Evolutionary conservation across 306 rosid species (phyloP).

Genomic region (Mimosa pudica): DNA sequence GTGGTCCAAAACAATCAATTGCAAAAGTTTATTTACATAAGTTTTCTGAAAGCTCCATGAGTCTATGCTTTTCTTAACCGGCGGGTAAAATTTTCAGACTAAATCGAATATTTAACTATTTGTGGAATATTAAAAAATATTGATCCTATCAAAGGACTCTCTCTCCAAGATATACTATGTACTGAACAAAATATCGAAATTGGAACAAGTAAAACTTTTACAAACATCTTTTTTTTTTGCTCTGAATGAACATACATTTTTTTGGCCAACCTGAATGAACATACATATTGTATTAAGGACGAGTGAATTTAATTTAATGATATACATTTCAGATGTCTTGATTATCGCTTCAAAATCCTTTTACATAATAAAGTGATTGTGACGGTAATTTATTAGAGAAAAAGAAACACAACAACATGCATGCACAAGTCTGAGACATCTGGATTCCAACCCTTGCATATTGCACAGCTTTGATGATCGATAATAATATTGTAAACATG

Average conservation of each 20-base stretch:
- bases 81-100: background rate
- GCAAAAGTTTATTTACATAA: conserved; percentile 2
- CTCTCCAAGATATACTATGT: background rate
- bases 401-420: background rate
- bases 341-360: background rate
- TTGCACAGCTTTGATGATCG: background rate
- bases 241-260: no score
- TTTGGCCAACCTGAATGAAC: no score
- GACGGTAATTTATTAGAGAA: background rate
- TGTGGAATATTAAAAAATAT: background rate
- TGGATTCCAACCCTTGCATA: background rate
- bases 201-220: background rate
- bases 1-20: background rate
- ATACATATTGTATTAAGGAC: background rate
- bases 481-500: background rate
- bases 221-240: background rate
- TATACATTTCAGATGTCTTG: background rate
- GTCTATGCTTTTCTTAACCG: background rate
- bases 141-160: background rate
- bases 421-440: background rate
- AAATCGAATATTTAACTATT: background rate
- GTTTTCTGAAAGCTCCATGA: background rate
- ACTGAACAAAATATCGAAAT: background rate
- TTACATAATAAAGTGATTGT: background rate
- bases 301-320: background rate